Evolutionary conservation across 164 flowering plant species (phyloP).

Genomic region (Aristolochia contorta): DNA sequence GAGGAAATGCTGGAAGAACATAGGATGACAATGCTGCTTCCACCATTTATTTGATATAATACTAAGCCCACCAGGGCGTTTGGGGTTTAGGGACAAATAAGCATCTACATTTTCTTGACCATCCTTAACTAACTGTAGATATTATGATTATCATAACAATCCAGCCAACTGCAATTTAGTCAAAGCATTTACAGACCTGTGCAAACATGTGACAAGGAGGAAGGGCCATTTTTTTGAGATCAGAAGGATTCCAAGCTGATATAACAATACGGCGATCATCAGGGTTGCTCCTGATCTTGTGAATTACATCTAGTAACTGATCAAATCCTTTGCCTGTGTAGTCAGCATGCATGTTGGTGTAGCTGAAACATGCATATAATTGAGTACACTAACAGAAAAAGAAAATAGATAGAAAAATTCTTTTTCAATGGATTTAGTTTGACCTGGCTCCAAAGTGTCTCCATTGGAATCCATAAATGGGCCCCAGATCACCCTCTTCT

Average conservation of each 20-base stretch:
- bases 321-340: constrained; percentile 94
- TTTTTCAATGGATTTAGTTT: constrained; percentile 1
- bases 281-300: constrained; percentile 73
- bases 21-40: neutral
- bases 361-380: constrained; percentile 32
- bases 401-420: neutral
- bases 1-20: neutral
- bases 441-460: constrained; percentile 96
- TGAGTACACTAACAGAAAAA: neutral
- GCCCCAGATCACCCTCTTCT: constrained; percentile 96
- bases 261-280: constrained; percentile 79
- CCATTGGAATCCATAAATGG: constrained; percentile 97
- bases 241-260: constrained; percentile 98
- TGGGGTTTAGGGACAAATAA: too few relatives aligned
- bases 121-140: neutral
- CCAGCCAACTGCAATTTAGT: neutral
- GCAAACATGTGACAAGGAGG: constrained; percentile 99
- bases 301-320: constrained; percentile 78
- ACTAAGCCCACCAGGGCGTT: too few relatives aligned
- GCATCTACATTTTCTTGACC: too few relatives aligned
- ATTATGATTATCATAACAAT: neutral
- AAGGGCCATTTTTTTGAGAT: constrained; percentile 88
- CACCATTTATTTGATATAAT: too few relatives aligned
- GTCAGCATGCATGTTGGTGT: constrained; percentile 91
- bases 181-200: constrained; percentile 36